These are phyloP conservation scores for Wallacemonas sp. DNA, from an alignment of 208 protist genomes.

Conservation along the genomic window DNA sequence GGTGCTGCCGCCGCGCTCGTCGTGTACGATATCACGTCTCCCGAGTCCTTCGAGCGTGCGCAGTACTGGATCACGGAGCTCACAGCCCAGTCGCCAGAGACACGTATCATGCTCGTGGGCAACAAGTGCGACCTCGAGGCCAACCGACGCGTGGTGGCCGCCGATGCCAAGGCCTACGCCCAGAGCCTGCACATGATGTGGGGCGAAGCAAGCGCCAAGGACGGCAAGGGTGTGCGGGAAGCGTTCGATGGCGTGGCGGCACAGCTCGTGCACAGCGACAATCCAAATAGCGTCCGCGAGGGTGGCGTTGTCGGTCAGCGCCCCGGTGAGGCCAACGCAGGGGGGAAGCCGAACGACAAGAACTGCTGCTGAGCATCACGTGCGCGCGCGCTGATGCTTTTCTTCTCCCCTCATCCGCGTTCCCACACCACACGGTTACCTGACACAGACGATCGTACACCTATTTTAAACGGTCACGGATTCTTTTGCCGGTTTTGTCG, in stretches of 20 bases:
- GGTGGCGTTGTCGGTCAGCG: constrained; percentile 58
- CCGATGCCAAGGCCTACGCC: constrained; percentile 58
- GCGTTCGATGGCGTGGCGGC: constrained; percentile 63
- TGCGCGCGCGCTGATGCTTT: too few species aligned
- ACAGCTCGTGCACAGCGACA: constrained; percentile 57
- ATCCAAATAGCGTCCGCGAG: constrained; percentile 57
- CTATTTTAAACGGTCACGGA: too few species aligned
- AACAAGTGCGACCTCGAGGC: constrained; percentile 95
- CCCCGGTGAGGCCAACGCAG: constrained; percentile 12
- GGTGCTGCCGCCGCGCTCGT: constrained; percentile 91
- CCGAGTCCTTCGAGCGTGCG: constrained; percentile 93
- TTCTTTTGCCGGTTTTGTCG: too few species aligned
- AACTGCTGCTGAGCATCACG: constrained; percentile 11
- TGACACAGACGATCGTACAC: too few species aligned
- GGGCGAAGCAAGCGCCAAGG: constrained; percentile 75
- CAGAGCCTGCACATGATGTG: constrained; percentile 53
- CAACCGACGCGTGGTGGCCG: constrained; percentile 44
- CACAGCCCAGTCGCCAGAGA: constrained; percentile 85
- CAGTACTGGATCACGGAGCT: constrained; percentile 97
- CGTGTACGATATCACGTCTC: constrained; percentile 96
- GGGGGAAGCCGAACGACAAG: not conserved
- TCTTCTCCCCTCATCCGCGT: too few species aligned
- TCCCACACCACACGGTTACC: too few species aligned
- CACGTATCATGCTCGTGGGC: constrained; percentile 91
- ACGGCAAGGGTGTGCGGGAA: constrained; percentile 64